Evolutionary conservation across 2,329 filamentous ascomycete genomes (phyloP).

Genomic region (Cercospora berteroae): DNA sequence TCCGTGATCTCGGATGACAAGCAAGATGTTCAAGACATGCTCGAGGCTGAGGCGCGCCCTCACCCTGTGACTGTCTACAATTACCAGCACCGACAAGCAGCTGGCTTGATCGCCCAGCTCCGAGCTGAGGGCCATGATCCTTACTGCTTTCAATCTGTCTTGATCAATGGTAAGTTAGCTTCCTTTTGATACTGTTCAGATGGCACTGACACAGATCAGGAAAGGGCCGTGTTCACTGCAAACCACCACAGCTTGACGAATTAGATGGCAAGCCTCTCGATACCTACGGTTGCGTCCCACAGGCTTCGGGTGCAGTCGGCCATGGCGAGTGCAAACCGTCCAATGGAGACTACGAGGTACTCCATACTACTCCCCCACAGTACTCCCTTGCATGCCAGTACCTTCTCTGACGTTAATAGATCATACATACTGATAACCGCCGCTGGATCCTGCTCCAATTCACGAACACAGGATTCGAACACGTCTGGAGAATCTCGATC

Average conservation of each 20-base stretch:
- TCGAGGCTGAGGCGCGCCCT: conserved; percentile 21
- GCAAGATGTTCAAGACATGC: conserved; percentile 23
- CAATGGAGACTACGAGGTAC: conserved; percentile 10
- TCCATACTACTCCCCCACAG: neutral
- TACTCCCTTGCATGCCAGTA: neutral
- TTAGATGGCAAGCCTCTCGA: conserved; percentile 20
- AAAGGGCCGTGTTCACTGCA: conserved; percentile 25
- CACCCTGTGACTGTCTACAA: conserved; percentile 22
- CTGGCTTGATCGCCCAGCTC: conserved; percentile 22
- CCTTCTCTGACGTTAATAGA: conserved; percentile 2
- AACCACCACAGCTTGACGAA: conserved; percentile 14
- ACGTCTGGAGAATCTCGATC: conserved; percentile 23
- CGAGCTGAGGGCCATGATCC: conserved; percentile 25
- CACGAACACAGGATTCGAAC: conserved; percentile 22
- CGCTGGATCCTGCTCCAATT: conserved; percentile 25
- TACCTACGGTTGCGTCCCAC: conserved; percentile 19
- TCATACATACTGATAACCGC: conserved; percentile 21
- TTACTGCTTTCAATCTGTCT: conserved; percentile 23
- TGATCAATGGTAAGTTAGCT: conserved; percentile 17
- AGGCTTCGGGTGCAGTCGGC: conserved; percentile 18
- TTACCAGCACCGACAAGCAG: conserved; percentile 24
- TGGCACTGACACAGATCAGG: neutral
- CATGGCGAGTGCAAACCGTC: conserved; percentile 20
- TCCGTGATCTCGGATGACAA: conserved; percentile 17
- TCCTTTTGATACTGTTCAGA: no score